Evolutionary conservation across 371 early-diverging fungal genomes (phyloP).

Genomic region (Mortierella polycephala): DNA sequence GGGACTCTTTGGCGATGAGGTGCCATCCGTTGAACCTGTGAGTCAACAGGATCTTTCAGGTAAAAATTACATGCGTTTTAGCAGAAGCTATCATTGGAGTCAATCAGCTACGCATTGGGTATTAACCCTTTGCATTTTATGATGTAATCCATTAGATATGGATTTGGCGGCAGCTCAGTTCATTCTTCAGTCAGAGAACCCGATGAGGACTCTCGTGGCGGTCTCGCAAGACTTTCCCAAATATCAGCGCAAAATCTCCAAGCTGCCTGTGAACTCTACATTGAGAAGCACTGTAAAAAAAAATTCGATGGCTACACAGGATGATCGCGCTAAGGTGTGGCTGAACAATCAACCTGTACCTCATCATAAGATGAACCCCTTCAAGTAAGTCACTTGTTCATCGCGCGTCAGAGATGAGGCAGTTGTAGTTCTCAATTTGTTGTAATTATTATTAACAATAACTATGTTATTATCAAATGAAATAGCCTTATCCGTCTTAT

Average conservation of each 20-base stretch:
- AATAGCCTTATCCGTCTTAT: constrained; percentile 56
- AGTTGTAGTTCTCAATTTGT: background rate
- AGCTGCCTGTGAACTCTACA: constrained; percentile 51
- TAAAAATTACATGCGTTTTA: constrained; percentile 10
- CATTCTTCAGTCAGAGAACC: constrained; percentile 65
- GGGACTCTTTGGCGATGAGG: constrained; percentile 43
- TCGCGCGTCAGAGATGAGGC: background rate
- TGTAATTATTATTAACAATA: background rate
- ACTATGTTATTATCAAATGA: background rate
- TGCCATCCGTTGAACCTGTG: constrained; percentile 70
- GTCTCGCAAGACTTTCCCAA: constrained; percentile 87
- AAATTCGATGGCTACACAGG: constrained; percentile 52
- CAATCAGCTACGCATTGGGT: too few species aligned
- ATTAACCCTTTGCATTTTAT: background rate
- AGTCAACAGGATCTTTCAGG: constrained; percentile 66
- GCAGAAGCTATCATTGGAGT: too few species aligned
- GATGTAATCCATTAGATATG: constrained; percentile 53
- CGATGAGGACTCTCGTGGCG: constrained; percentile 70
- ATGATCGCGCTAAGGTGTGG: constrained; percentile 64
- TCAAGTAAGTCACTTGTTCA: constrained; percentile 59
- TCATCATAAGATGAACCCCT: constrained; percentile 69
- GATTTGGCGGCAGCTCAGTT: constrained; percentile 76
- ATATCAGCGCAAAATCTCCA: constrained; percentile 77
- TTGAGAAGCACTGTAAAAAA: constrained; percentile 49
- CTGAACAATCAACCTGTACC: constrained; percentile 76